A percentile compares a stretch with the other conserved stretches of the same genome.
Conservation (phyloP, 148 eudicot genomes). For the Diospyros lotus region DNA sequence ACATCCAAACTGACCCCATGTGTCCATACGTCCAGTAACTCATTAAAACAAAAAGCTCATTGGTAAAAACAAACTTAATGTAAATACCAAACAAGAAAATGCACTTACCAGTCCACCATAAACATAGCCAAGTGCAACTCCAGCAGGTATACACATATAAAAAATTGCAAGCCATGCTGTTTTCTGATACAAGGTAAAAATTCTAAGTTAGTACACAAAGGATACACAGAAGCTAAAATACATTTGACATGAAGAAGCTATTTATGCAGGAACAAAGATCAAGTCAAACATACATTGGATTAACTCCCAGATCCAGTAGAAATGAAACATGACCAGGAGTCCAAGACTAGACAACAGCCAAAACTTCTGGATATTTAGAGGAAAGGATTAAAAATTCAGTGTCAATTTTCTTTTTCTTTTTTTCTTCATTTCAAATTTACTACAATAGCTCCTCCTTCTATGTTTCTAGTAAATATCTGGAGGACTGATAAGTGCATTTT, state of each 20-base stretch:
- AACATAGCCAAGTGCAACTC: constrained; percentile 83
- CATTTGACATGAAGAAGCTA: neutral
- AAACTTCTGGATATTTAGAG: no score
- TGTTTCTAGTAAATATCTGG: no score
- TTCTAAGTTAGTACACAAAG: neutral
- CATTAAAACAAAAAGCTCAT: neutral
- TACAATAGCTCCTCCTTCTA: no score
- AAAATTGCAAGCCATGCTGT: constrained; percentile 80
- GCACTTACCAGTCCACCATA: constrained; percentile 78
- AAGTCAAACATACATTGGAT: neutral
- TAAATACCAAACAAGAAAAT: neutral
- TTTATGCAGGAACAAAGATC: neutral
- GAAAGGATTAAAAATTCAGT: no score
- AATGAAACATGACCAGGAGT: neutral
- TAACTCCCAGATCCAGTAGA: no score
- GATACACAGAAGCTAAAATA: neutral
- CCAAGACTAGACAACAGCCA: no score
- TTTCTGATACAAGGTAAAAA: constrained; percentile 38
- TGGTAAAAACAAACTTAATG: neutral
- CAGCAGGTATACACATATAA: constrained; percentile 92
- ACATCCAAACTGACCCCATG: no score
- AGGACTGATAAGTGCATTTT: constrained; percentile 53
- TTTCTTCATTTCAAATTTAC: no score
- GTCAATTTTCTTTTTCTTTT: no score
- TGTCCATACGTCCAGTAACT: neutral